Percentiles rank a stretch among this genome's conserved stretches.
phyloP scores from a whole-genome alignment of 345 rosid species.

The Ceriops tagal region DNA sequence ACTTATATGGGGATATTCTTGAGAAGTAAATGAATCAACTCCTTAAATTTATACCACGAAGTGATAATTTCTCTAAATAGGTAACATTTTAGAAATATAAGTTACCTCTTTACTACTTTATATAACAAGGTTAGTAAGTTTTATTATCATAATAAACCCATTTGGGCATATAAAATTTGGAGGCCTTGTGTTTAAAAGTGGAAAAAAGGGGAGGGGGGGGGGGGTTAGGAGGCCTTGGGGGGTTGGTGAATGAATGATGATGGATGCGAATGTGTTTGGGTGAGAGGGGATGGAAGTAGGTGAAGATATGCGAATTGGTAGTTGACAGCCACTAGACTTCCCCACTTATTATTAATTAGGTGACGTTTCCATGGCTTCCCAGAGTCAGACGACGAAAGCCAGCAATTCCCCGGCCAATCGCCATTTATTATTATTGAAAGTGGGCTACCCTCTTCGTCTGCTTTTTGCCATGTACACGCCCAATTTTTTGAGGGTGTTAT shows the following conservation, averaged over 20 bases:
- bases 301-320: conserved; percentile 15
- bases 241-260: conserved; percentile 23
- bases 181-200: too few species aligned
- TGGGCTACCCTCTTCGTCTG: too few species aligned
- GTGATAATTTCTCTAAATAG: too few species aligned
- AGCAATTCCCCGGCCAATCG: conserved; percentile 11
- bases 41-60: too few species aligned
- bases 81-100: too few species aligned
- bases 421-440: background rate
- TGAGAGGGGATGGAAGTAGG: conserved; percentile 17
- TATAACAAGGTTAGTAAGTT: too few species aligned
- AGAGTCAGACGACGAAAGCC: conserved; percentile 13
- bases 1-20: too few species aligned
- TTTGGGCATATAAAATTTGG: background rate
- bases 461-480: too few species aligned
- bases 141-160: background rate
- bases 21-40: too few species aligned
- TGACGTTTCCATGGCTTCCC: conserved; percentile 10
- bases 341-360: background rate
- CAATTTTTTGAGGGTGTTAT: too few species aligned
- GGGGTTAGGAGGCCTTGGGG: background rate
- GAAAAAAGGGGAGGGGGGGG: too few species aligned
- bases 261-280: background rate
- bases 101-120: too few species aligned
- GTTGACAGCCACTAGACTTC: conserved; percentile 16